Evolutionary conservation across 768 basidiomycete genomes (phyloP).

Genomic region (Mycena venus): DNA sequence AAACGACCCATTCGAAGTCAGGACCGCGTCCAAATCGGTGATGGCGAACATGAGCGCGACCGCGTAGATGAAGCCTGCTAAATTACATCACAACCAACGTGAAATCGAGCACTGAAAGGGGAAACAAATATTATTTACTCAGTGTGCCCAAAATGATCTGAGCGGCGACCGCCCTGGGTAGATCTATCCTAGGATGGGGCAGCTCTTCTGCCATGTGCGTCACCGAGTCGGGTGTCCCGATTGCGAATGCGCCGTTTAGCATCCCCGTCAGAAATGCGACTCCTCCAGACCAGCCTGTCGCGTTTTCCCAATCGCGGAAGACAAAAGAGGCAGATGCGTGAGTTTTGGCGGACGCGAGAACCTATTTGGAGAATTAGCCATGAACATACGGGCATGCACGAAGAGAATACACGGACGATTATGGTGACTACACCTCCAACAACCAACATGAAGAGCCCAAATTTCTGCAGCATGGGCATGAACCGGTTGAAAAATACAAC

Average conservation of each 20-base stretch:
- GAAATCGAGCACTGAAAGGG: background rate
- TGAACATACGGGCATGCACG: background rate
- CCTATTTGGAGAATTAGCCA: conserved; percentile 6
- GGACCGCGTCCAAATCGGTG: conserved; percentile 30
- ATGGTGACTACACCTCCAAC: conserved; percentile 28
- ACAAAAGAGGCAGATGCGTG: conserved; percentile 30
- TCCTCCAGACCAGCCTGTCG: conserved; percentile 30
- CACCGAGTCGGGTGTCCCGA: background rate
- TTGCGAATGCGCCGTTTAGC: conserved; percentile 31
- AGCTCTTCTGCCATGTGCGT: conserved; percentile 34
- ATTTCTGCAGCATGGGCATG: conserved; percentile 17
- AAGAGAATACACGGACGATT: conserved; percentile 3
- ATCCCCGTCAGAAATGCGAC: conserved; percentile 31
- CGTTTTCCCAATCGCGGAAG: conserved; percentile 28
- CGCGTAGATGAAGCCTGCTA: conserved; percentile 27
- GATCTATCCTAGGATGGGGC: conserved; percentile 25
- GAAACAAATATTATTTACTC: background rate
- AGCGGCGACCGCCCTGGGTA: conserved; percentile 27
- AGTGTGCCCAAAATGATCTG: conserved; percentile 27
- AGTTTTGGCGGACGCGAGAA: conserved; percentile 24
- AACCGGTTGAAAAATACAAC: conserved; percentile 1
- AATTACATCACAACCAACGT: background rate
- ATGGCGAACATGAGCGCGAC: conserved; percentile 32
- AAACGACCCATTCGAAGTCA: conserved; percentile 19
- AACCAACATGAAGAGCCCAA: conserved; percentile 23